Evolutionary conservation across 768 basidiomycete genomes (phyloP).

Genomic region (Xanthoconium purpureum): DNA sequence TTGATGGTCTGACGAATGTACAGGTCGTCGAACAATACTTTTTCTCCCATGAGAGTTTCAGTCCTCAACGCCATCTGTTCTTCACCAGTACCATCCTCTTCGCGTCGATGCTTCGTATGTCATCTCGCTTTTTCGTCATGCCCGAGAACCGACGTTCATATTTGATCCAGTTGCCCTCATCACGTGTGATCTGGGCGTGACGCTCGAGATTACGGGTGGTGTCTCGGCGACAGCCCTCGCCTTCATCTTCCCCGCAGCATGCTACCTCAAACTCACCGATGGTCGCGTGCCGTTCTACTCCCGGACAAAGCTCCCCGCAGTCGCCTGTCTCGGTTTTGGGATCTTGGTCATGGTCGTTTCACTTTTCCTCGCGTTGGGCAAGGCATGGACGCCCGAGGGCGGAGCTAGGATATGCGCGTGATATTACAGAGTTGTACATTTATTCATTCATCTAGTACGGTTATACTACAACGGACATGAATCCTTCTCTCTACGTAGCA

Average conservation of each 20-base stretch:
- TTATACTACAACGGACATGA: conserved; percentile 4
- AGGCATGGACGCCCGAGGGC: conserved; percentile 74
- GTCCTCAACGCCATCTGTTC: conserved; percentile 78
- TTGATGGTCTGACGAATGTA: not conserved
- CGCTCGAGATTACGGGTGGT: conserved; percentile 98
- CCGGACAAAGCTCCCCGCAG: conserved; percentile 71
- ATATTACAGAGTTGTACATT: conserved; percentile 19
- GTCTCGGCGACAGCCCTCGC: conserved; percentile 88
- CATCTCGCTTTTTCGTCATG: not conserved
- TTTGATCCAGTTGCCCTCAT: conserved; percentile 71
- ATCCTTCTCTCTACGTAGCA: conserved; percentile 8
- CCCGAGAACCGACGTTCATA: not conserved
- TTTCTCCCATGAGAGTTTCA: conserved; percentile 86
- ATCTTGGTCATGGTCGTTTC: conserved; percentile 73
- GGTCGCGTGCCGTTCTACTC: conserved; percentile 59
- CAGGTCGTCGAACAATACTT: conserved; percentile 96
- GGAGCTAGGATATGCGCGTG: conserved; percentile 70
- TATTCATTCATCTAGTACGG: conserved; percentile 15
- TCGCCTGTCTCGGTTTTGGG: conserved; percentile 72
- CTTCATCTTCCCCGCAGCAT: conserved; percentile 87
- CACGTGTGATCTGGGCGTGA: conserved; percentile 97
- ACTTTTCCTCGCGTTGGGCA: conserved; percentile 69
- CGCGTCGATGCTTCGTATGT: conserved; percentile 76
- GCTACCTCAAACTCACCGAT: conserved; percentile 74
- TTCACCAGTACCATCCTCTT: conserved; percentile 86